Base-by-base conservation (phyloP, 78 protist genomes). In the Dictyostelium citrinum region DNA sequence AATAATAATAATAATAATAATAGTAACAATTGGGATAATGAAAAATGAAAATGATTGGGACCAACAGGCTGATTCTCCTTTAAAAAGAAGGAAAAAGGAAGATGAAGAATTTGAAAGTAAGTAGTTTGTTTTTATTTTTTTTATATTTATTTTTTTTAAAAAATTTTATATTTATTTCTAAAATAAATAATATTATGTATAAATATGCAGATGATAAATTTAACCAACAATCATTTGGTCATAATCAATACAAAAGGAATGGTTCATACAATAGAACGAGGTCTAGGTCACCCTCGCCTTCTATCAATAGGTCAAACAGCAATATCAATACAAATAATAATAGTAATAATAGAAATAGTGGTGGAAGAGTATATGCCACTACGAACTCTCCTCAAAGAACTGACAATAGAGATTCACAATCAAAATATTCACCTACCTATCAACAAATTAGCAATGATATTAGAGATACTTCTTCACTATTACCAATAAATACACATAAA, bases 211-310 rank as follows among this genome's bases (percentile, higher is more conserved):
- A 55, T 55, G 64, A 55, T 20, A 55, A 55, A 20, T 20, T 20
- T 20, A 55, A 55, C 27, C 64, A 55, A 20, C 64, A 55, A 55
- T 55, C 64, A 55, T 55, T 55, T 55, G 64, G 64, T 20, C 27
- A 55, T 6, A 55, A 55, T 20, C 64, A 55, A 55, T 55, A 51
- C 31, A 24, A 51, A 58, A 49, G 35, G 37, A 29, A 79, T 43
- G 29, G 24, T 17, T 1, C 45, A 14, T 16, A 29, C 71, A 29
- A 49, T 31, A 82, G 77, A 22, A 24, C 55, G 11, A 70, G 60
- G 45, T 37, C 83, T 55, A 45, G 46, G 64, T 43, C 91, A 75
- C 55, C 83, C 1, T 72, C 91, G n/a, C 64, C 91, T 3, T 4
- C 67, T 43, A n/a, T 45, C 11, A 82, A 64, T 64, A 64, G 72